Conservation (phyloP, 352 stramenopile species). For the Aphanomyces stellatus region DNA sequence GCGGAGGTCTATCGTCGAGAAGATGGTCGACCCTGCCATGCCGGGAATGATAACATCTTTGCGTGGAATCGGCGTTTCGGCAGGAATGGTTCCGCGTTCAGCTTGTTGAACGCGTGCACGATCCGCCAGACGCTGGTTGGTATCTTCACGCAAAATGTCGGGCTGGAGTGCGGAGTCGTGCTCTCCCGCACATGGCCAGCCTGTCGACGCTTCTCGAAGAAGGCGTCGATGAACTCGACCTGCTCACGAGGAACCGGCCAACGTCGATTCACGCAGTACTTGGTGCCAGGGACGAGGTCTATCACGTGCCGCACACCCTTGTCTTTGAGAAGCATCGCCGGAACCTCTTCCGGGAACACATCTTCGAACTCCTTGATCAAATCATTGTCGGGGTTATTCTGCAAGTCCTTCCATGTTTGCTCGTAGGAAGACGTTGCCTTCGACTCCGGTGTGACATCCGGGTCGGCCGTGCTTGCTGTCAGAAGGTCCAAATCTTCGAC, state of each 20-base stretch:
- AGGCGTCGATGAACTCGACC: constrained; percentile 16
- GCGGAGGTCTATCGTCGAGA: constrained; percentile 25
- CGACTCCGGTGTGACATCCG: neutral
- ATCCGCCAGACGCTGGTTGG: constrained; percentile 24
- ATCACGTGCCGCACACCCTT: constrained; percentile 7
- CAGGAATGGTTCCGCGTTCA: constrained; percentile 27
- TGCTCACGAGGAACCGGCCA: constrained; percentile 23
- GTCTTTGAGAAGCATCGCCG: neutral
- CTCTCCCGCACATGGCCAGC: constrained; percentile 20
- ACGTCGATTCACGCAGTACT: constrained; percentile 9
- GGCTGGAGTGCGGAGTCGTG: constrained; percentile 20
- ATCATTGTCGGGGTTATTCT: neutral
- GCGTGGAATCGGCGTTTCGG: constrained; percentile 27
- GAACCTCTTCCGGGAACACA: neutral
- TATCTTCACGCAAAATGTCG: constrained; percentile 28
- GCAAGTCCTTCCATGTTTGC: neutral
- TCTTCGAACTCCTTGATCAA: neutral
- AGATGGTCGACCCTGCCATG: constrained; percentile 27
- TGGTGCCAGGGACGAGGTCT: constrained; percentile 13
- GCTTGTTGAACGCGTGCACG: constrained; percentile 30
- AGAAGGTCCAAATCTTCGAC: neutral
- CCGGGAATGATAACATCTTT: constrained; percentile 25
- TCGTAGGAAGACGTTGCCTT: neutral
- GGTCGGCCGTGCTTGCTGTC: neutral
- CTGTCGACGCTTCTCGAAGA: neutral